These are phyloP conservation scores for Xylaria sp. DNA, from an alignment of 495 filamentous ascomycete genomes.

Conservation along the genomic window DNA sequence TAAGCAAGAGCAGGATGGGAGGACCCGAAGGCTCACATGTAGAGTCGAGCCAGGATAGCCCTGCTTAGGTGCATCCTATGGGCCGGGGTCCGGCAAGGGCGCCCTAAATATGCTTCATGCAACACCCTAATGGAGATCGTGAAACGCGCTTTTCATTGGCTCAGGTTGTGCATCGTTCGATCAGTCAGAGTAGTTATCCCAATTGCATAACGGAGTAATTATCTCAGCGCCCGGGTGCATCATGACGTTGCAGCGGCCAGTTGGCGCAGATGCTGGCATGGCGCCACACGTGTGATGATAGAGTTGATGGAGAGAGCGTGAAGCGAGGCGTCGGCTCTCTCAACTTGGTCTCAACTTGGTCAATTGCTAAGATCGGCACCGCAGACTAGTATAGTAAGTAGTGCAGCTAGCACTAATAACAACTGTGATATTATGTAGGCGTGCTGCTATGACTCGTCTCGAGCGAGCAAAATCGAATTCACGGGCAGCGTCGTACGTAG, in stretches of 20 bases:
- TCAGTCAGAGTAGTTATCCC: neutral
- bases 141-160: conserved; percentile 20
- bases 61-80: conserved; percentile 27
- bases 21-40: conserved; percentile 16
- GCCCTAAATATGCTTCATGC: conserved; percentile 21
- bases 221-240: conserved; percentile 4
- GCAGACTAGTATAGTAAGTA: neutral
- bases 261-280: conserved; percentile 18
- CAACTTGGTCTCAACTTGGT: neutral
- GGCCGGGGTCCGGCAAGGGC: conserved; percentile 20
- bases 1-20: neutral
- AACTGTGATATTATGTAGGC: neutral
- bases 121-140: conserved; percentile 9
- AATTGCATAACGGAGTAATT: conserved; percentile 20
- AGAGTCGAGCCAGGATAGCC: conserved; percentile 23
- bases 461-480: neutral
- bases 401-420: neutral
- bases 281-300: conserved; percentile 9
- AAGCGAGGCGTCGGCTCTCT: neutral
- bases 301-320: neutral
- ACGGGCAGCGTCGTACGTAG: neutral
- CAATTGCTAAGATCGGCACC: neutral
- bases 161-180: conserved; percentile 19
- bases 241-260: conserved; percentile 15
- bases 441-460: neutral